These are phyloP conservation scores for Pythium aristosporum DNA, from an alignment of 352 stramenopile genomes.

Conservation along the genomic window DNA sequence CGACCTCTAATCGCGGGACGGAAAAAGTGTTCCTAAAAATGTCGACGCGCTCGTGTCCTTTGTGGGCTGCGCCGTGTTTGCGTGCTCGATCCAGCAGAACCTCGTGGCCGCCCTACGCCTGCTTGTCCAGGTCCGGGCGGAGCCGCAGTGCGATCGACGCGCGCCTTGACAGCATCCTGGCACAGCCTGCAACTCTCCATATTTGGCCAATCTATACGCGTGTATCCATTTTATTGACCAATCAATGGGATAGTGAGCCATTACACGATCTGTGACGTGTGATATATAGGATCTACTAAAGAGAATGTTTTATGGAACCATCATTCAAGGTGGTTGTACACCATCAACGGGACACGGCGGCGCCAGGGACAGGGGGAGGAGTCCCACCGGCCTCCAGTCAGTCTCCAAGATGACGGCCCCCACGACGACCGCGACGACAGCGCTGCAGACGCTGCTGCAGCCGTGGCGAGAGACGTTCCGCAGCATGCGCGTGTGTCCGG, in stretches of 20 bases:
- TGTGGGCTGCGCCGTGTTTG: slow-evolving; percentile 19
- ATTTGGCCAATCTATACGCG: too few relatives aligned
- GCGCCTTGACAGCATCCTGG: slow-evolving; percentile 12
- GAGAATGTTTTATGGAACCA: too few relatives aligned
- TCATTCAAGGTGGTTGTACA: too few relatives aligned
- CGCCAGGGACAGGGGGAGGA: too few relatives aligned
- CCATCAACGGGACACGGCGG: too few relatives aligned
- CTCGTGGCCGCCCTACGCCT: background rate
- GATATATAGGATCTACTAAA: too few relatives aligned
- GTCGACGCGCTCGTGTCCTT: slow-evolving; percentile 25
- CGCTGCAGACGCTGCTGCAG: background rate
- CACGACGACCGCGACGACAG: background rate
- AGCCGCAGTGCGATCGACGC: slow-evolving; percentile 5
- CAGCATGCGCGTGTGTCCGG: background rate
- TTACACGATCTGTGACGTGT: too few relatives aligned
- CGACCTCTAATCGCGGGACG: slow-evolving; percentile 18
- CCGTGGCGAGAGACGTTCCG: background rate
- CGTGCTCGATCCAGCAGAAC: slow-evolving; percentile 14
- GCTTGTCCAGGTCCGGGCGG: background rate
- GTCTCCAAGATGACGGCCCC: background rate
- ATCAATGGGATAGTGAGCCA: too few relatives aligned
- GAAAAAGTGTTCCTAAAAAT: slow-evolving; percentile 23
- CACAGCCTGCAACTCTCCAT: slow-evolving; percentile 19
- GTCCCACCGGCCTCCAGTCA: background rate
- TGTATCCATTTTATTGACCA: too few relatives aligned